Evolutionary conservation across 345 rosid species (phyloP), one percentile per base, ranked within the genome.

Genomic region (Physaria fendleri): DNA sequence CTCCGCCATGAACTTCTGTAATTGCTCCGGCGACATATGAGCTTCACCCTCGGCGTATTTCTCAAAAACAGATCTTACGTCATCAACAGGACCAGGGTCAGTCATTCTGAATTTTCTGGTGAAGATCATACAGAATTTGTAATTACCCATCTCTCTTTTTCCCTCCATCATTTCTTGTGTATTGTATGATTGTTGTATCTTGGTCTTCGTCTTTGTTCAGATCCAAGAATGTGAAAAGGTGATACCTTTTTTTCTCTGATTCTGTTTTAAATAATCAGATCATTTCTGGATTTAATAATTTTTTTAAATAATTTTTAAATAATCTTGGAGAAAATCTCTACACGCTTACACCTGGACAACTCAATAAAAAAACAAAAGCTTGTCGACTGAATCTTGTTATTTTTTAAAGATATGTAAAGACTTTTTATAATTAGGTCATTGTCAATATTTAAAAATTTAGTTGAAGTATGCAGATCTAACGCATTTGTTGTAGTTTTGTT

Each of bases 121-220:
- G 75, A 88, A 92, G 70, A 85, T 77, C 41, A 80, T 29, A 55
- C 95, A 92, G 69, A 82, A 64, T 62, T 81, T 79, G 56, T 84
- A 92, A 67, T 70, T 84, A 41, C 86, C 87, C 88, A 85, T 85
- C 12, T 56, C 50, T 51, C 7, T 45, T 17, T 42, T 20, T 28
- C 27, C 43, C 8, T 29, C 35, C 46, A 7, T 39, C 2, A n/a
- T n/a, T n/a, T 56, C 21, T 45, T 38, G 29, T 47, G n/a, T n/a
- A n/a, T n/a, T n/a, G n/a, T 29, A 21, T 30, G 2, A 28, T 1
- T 17, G n/a, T 52, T 7, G 24, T 57, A 28, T 25, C 34, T 20
- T 47, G 37, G 45, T 16, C 35, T n/a, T 47, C 45, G 45, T 59
- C 46, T 0, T n/a, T 51, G 61, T 46, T 62, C 29, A 62, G 74